These are phyloP conservation scores for Nothomitra cinnamomea DNA, from an alignment of 2,329 filamentous ascomycete species.

Conservation along the genomic window DNA sequence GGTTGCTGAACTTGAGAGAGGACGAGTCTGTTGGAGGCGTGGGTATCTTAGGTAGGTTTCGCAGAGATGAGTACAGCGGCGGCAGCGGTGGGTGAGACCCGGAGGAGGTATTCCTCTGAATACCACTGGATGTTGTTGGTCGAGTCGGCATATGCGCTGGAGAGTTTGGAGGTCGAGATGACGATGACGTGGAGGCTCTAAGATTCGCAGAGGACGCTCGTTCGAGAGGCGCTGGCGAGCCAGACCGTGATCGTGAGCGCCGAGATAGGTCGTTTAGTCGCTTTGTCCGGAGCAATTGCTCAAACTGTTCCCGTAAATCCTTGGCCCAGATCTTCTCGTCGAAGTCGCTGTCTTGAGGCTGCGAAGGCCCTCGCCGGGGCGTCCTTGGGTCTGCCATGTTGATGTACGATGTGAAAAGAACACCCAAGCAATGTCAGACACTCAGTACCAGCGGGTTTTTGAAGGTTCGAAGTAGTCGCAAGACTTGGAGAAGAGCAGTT, in stretches of 20 bases:
- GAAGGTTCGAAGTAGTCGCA: background rate
- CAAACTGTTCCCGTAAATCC: slow-evolving; percentile 69
- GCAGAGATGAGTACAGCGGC: slow-evolving; percentile 43
- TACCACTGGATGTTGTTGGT: slow-evolving; percentile 14
- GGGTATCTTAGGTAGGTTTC: slow-evolving; percentile 53
- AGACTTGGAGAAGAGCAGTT: background rate
- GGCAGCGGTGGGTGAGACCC: slow-evolving; percentile 21
- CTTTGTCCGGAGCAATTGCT: slow-evolving; percentile 71
- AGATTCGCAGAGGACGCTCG: slow-evolving; percentile 33
- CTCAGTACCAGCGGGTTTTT: background rate
- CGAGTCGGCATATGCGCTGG: slow-evolving; percentile 25
- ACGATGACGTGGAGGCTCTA: slow-evolving; percentile 18
- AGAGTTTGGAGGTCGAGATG: slow-evolving; percentile 13
- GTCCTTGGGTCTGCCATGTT: slow-evolving; percentile 20
- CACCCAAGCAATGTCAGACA: background rate
- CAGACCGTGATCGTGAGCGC: slow-evolving; percentile 35
- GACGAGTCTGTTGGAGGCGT: slow-evolving; percentile 56
- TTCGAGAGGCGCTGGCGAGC: slow-evolving; percentile 38
- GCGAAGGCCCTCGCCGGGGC: slow-evolving; percentile 15
- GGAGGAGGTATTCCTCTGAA: slow-evolving; percentile 6
- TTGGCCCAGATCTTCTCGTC: slow-evolving; percentile 40
- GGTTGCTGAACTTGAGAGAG: slow-evolving; percentile 61
- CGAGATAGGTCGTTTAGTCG: slow-evolving; percentile 69
- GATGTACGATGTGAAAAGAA: background rate
- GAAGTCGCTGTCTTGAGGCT: slow-evolving; percentile 14